Base-by-base conservation (phyloP, 306 rosid species). In the Mucuna pruriens region DNA sequence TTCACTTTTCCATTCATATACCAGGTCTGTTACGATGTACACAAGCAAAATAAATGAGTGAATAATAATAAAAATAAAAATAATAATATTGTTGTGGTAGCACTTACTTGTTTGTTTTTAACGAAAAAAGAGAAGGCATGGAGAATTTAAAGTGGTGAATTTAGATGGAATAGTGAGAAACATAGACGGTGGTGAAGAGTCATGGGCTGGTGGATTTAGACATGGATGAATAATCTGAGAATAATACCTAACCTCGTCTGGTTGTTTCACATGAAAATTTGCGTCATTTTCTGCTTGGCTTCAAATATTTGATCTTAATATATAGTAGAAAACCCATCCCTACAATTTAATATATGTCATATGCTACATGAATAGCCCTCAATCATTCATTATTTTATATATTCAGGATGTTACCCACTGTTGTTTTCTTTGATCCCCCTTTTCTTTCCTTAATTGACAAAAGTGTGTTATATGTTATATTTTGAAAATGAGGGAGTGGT, bases 281-380 rank as follows among this genome's bases (percentile, higher is more conserved):
- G 36, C 46, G 82, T 79, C 93, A 71, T 83, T 85, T 89, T 88
- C 84, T 85, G 77, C 65, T 82, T 89, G 92, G 87, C 84, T 68
- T 77, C 80, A 38, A 74, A 63, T 67, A 49, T 11, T 23, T 5
- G 5, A 62, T 48, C n/a, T 31, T 33, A 80, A 72, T n/a, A n/a
- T n/a, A n/a, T 33, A 63, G 39, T 73, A 36, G 12, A 55, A 67
- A 71, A 79, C 76, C 79, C 76, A 84, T 75, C 42, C 64, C 75
- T 10, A 20, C 55, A 49, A 62, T 26, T 38, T 77, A 84, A 67
- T 69, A 75, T 16, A 66, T 34, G 7, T 9, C 64, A 75, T 69
- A 34, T 68, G 26, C 15, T 75, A 44, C 22, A 74, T 66, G 16
- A 31, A 55, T 6, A 25, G 15, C 75, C 69, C 75, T 75, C 71